Percentiles rank a stretch among this genome's conserved stretches.
Evolutionary conservation across 2,329 filamentous ascomycete genomes (phyloP).

Genomic region (Diplodia seriata): DNA sequence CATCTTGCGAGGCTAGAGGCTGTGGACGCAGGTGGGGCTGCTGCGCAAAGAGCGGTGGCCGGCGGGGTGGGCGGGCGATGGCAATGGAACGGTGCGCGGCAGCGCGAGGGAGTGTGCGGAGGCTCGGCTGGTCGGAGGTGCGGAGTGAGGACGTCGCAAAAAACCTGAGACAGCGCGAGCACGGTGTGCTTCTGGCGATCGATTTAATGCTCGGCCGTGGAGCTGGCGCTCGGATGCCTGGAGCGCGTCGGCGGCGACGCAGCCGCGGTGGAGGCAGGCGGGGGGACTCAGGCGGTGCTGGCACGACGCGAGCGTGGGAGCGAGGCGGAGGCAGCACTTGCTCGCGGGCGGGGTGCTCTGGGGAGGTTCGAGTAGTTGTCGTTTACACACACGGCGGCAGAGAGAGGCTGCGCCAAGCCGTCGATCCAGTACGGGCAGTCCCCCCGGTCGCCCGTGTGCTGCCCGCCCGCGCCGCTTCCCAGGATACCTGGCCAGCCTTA

Average conservation of each 20-base stretch:
- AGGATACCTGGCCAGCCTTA: neutral
- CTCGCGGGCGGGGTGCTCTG: slow-evolving; percentile 12
- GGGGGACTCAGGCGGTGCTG: slow-evolving; percentile 9
- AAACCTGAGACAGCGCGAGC: slow-evolving; percentile 24
- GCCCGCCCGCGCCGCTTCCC: slow-evolving; percentile 3
- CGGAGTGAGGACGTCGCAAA: slow-evolving; percentile 17
- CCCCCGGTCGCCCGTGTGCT: slow-evolving; percentile 12
- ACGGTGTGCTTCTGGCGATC: slow-evolving; percentile 28
- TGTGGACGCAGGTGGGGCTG: slow-evolving; percentile 23
- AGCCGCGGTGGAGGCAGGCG: slow-evolving; percentile 12
- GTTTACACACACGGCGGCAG: slow-evolving; percentile 16
- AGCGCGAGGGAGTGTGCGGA: slow-evolving; percentile 3
- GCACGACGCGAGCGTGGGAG: slow-evolving; percentile 13
- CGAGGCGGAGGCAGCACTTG: neutral
- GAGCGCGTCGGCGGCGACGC: slow-evolving; percentile 20
- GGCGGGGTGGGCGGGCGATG: slow-evolving; percentile 11
- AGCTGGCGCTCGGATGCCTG: slow-evolving; percentile 30
- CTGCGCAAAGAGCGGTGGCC: slow-evolving; percentile 32
- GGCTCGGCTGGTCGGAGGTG: neutral
- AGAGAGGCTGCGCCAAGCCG: slow-evolving; percentile 27
- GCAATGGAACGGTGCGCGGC: neutral
- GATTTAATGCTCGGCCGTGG: slow-evolving; percentile 28
- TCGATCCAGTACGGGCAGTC: slow-evolving; percentile 14
- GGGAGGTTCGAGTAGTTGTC: slow-evolving; percentile 7
- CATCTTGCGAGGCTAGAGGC: slow-evolving; percentile 58